These are phyloP conservation scores for Mycena filopes DNA, from an alignment of 768 basidiomycete genomes.

Conservation along the genomic window DNA sequence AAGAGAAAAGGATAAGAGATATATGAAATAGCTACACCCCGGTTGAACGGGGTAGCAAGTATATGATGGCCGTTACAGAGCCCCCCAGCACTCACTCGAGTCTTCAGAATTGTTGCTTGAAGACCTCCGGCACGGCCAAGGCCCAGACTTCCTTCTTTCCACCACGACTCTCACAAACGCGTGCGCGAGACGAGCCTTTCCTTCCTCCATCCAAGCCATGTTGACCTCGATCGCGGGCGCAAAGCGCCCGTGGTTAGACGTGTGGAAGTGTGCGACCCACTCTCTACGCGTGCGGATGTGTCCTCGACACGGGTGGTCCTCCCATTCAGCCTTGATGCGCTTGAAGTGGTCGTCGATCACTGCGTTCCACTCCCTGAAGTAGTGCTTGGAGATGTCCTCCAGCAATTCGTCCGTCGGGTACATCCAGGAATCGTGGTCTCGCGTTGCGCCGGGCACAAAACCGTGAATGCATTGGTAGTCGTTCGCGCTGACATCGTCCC, in stretches of 20 bases:
- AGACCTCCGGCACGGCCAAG: neutral
- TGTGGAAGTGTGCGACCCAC: neutral
- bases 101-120: neutral
- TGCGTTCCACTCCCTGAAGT: neutral
- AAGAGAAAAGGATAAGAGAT: too few relatives aligned
- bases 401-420: neutral
- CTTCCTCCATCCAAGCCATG: neutral
- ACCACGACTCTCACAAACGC: neutral
- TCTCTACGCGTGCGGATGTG: neutral
- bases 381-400: neutral
- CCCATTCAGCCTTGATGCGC: slow-evolving; percentile 2
- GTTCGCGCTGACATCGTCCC: neutral
- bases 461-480: slow-evolving; percentile 1
- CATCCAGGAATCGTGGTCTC: neutral
- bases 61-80: neutral
- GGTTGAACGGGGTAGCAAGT: neutral
- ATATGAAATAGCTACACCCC: too few relatives aligned
- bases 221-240: neutral
- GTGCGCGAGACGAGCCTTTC: neutral
- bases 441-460: neutral
- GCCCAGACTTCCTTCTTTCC: neutral
- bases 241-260: neutral
- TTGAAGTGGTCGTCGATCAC: neutral
- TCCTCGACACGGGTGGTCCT: neutral
- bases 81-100: neutral